Base-by-base conservation (phyloP, 2,329 filamentous ascomycete species). In the Hysterium pulicare region DNA sequence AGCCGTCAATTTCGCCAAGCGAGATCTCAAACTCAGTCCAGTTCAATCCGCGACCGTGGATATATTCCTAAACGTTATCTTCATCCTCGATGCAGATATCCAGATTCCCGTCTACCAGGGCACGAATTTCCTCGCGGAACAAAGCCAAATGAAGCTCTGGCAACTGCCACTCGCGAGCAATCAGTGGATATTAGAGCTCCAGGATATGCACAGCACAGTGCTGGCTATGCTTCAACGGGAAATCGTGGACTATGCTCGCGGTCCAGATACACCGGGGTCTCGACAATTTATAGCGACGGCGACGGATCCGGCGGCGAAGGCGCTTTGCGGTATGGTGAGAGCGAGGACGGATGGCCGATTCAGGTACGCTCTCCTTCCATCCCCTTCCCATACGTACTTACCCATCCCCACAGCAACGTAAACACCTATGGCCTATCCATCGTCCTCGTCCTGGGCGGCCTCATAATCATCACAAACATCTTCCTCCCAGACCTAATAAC, bases 181-280 rank as follows among this genome's bases (percentile, higher is more conserved):
- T 32, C 61, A 65, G 45, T 64, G 63, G 61, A 45, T 55, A 20
- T 40, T 57, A 13, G 62, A 65, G 40, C 40, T 64, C 5, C 35
- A 47, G 8, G 43, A 48, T 31, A 63, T 59, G 60, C 51, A 55
- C 38, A 53, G 46, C 13, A 47, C 46, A 9, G 44, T 50, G 5
- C 48, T 66, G 0, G 58, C 62, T 16, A 35, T 35, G 3, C 23
- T 62, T 4, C 62, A 65, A 45, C 23, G 41, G 5, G 32, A 16
- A 13, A 39, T 46, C 15, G 44, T 46, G 2, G 40, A 42, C 33
- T 46, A 42, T 21, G 40, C 39, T 3, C 40, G 33, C 6, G 39
- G 44, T n/a, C 44, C 40, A 13, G 31, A 34, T 1, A 33, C 39
- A 1, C 1, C 11, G 11, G 26, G 11, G 10, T 38, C 44, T 11